Base-by-base conservation (phyloP, 805 yeast species). In the Candida golubevii region DNA sequence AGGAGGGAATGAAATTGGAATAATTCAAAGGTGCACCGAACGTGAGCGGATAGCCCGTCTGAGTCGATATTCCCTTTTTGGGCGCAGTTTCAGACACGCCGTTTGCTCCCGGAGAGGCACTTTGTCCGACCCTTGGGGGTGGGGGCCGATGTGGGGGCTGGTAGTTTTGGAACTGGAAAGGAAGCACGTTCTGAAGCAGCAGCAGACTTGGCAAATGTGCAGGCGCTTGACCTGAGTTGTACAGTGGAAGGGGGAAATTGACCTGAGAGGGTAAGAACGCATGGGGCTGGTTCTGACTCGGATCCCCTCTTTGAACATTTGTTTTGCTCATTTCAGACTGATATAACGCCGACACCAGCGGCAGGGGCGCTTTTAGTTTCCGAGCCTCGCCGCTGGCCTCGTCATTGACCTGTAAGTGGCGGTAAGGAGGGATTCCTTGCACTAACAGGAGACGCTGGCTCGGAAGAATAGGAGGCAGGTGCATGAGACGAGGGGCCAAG, bases 381-480 rank as follows among this genome's bases (percentile, higher is more conserved):
- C 3, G 4, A 18, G 23, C 23, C 23, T 18, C 5, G 23, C 5
- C 5, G 3, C 5, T 18, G 23, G 23, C 23, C 3, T 18, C 23
- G 23, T 18, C 23, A 5, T 18, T 18, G 23, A 5, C 23, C 23
- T 18, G 23, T 18, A 43, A 26, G 31, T 47, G 45, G 6, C 43
- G 36, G 29, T 47, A 47, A 2, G 50, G 47, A 7, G 47, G 50
- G 26, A 47, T 43, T 6, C 47, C 50, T 14, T 40, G 47, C 14
- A 47, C 47, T 8, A 41, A 41, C 15, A 28, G 14, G 26, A 15
- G 36, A 13, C 52, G 35, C 44, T 50, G 54, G 27, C 54, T 50
- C n/a, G 54, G 54, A 15, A 50, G 45, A 15, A 50, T 48, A 2
- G 54, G 54, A 12, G 54, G 52, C 51, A 45, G 46, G 36, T 45